Conservation (phyloP, 805 yeast genomes). For the Nakazawaea populi region DNA sequence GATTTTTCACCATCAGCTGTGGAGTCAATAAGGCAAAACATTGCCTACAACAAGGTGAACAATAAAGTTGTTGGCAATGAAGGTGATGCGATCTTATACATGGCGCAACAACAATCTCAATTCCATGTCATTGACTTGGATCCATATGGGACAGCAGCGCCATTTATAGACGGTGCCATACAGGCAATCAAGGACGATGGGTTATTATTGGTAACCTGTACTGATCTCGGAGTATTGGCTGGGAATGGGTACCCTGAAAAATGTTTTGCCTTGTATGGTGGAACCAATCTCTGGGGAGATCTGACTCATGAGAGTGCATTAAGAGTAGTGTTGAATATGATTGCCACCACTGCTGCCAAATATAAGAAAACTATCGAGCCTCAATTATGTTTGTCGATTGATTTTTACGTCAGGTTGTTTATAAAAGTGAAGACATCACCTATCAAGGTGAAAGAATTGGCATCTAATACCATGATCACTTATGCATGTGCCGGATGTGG, state of each 20-base stretch:
- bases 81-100: slow-evolving; percentile 87
- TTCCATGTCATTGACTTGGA: slow-evolving; percentile 91
- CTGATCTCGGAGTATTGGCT: slow-evolving; percentile 93
- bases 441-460: slow-evolving; percentile 70
- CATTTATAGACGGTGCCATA: slow-evolving; percentile 88
- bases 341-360: slow-evolving; percentile 81
- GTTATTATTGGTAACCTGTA: slow-evolving; percentile 83
- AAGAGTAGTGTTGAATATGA: slow-evolving; percentile 70
- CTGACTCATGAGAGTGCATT: slow-evolving; percentile 92
- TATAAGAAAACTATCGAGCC: slow-evolving; percentile 89
- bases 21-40: slow-evolving; percentile 65
- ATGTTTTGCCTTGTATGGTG: slow-evolving; percentile 93
- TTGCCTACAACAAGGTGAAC: slow-evolving; percentile 56
- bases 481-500: slow-evolving; percentile 90
- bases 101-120: slow-evolving; percentile 44
- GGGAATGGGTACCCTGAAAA: slow-evolving; percentile 97
- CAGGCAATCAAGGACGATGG: slow-evolving; percentile 85
- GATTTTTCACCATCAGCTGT: slow-evolving; percentile 88
- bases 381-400: slow-evolving; percentile 76
- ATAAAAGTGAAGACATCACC: slow-evolving; percentile 77
- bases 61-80: slow-evolving; percentile 57
- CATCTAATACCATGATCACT: slow-evolving; percentile 69
- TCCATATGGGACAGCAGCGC: slow-evolving; percentile 97
- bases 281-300: slow-evolving; percentile 79
- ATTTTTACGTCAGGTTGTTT: slow-evolving; percentile 86